Evolutionary conservation across 1,139 yeast genomes (phyloP).

Genomic region (Candida sojae): DNA sequence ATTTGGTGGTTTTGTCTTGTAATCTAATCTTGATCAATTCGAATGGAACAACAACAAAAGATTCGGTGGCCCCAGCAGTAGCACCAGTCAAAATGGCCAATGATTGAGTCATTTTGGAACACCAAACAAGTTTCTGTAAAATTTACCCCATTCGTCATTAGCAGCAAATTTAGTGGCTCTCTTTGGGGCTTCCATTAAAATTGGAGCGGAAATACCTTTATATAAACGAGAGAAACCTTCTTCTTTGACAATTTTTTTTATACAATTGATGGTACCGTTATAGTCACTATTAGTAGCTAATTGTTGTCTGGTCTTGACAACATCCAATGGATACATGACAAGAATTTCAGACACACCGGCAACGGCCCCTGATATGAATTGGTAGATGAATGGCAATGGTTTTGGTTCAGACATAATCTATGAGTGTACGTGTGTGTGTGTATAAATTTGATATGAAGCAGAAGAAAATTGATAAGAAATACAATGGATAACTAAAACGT

Average conservation of each 20-base stretch:
- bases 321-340: conserved; percentile 97
- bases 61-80: conserved; percentile 96
- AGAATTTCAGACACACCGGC: conserved; percentile 98
- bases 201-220: conserved; percentile 94
- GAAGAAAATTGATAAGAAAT: too few relatives aligned
- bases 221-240: conserved; percentile 87
- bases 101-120: conserved; percentile 71
- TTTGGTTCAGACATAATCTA: conserved; percentile 14
- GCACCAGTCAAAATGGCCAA: conserved; percentile 94
- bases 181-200: conserved; percentile 99
- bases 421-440: background rate
- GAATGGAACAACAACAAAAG: conserved; percentile 95
- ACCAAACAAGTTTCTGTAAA: conserved; percentile 75
- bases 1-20: conserved; percentile 83
- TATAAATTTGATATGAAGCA: background rate
- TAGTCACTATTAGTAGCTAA: conserved; percentile 71
- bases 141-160: conserved; percentile 93
- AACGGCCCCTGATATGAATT: conserved; percentile 91
- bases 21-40: conserved; percentile 85
- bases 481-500: too few relatives aligned
- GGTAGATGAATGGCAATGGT: conserved; percentile 79
- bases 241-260: conserved; percentile 75
- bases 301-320: conserved; percentile 97
- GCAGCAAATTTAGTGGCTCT: conserved; percentile 98
- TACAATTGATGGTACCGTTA: conserved; percentile 81